Evolutionary conservation across 78 protist genomes (phyloP).

Genomic region (Guillardia theta): DNA sequence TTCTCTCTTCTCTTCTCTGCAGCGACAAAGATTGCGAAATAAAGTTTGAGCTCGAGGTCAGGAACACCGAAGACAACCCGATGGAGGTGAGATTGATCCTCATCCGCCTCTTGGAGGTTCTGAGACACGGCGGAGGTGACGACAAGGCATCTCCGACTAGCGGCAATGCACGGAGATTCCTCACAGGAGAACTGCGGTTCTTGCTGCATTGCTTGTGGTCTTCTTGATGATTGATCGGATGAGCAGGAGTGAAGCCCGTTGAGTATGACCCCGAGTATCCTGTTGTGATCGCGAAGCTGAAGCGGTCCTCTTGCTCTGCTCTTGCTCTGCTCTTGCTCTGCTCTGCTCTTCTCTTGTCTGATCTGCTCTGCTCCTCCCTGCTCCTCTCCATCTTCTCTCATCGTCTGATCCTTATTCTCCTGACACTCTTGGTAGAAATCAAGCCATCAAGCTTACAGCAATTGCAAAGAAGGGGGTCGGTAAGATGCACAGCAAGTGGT

Average conservation of each 20-base stretch:
- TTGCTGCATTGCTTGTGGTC: too few relatives aligned
- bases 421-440: too few relatives aligned
- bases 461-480: not conserved
- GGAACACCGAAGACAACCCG: not conserved
- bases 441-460: not conserved
- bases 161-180: not conserved
- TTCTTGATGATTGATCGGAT: too few relatives aligned
- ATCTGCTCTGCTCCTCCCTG: not conserved
- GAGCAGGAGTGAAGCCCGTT: not conserved
- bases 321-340: not conserved
- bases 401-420: not conserved
- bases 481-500: not conserved
- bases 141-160: not conserved
- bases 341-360: not conserved
- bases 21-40: not conserved
- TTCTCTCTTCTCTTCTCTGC: too few relatives aligned
- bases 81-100: not conserved
- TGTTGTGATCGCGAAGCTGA: not conserved
- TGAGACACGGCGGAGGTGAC: too few relatives aligned
- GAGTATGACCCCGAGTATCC: not conserved
- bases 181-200: not conserved
- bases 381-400: not conserved
- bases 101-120: too few relatives aligned
- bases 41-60: not conserved
- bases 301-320: not conserved